Evolutionary conservation across 306 rosid genomes (phyloP).

Genomic region (Quercus robur): DNA sequence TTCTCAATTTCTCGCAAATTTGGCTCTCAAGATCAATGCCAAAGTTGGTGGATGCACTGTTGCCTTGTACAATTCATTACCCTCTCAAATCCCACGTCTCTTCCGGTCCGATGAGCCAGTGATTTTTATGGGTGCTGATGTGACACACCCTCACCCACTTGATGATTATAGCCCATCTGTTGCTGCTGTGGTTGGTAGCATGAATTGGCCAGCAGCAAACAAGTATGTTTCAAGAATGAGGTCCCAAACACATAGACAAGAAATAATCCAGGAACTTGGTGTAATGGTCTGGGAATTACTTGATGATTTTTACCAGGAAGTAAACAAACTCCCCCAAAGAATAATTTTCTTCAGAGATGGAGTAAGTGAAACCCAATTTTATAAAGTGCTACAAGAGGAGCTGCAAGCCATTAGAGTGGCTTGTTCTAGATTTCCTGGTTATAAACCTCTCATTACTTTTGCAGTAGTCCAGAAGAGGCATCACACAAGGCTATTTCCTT

Average conservation of each 20-base stretch:
- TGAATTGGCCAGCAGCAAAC: conserved; percentile 99
- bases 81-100: conserved; percentile 82
- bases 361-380: conserved; percentile 93
- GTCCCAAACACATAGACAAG: conserved; percentile 97
- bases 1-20: conserved; percentile 86
- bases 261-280: conserved; percentile 79
- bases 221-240: conserved; percentile 92
- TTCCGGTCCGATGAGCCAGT: conserved; percentile 62
- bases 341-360: conserved; percentile 94
- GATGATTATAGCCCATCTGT: conserved; percentile 95
- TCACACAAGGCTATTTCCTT: conserved; percentile 89
- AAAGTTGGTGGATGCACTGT: conserved; percentile 98
- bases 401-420: conserved; percentile 70
- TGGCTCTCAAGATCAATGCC: conserved; percentile 97
- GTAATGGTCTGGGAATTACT: conserved; percentile 86
- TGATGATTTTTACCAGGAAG: conserved; percentile 71
- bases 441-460: conserved; percentile 73
- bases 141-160: conserved; percentile 98
- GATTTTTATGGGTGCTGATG: conserved; percentile 97
- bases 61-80: conserved; percentile 80
- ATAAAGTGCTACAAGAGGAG: conserved; percentile 78
- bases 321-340: conserved; percentile 71
- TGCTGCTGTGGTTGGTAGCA: conserved; percentile 97
- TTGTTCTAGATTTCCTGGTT: conserved; percentile 57
- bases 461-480: conserved; percentile 96